A percentile compares a stretch with the other conserved stretches of the same genome.
Evolutionary conservation across 805 yeast genomes (phyloP).

Genomic region (Starmerella bombicola): DNA sequence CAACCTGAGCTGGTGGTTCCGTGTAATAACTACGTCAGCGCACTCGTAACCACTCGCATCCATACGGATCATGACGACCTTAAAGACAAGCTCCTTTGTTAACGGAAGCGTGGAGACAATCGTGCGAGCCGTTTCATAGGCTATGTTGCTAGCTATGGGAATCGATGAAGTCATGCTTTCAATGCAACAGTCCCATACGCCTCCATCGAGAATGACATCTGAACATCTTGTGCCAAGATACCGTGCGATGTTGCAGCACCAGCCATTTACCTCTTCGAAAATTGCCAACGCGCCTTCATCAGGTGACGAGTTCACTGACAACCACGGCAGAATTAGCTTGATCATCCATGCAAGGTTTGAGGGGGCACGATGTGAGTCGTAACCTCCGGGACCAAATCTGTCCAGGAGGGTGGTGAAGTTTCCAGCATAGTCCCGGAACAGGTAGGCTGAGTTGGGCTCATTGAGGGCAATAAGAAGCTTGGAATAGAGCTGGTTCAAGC

Average conservation of each 20-base stretch:
- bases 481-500: slow-evolving; percentile 5
- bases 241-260: slow-evolving; percentile 12
- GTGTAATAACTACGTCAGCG: slow-evolving; percentile 7
- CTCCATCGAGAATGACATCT: slow-evolving; percentile 8
- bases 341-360: slow-evolving; percentile 12
- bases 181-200: slow-evolving; percentile 21
- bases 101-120: slow-evolving; percentile 14
- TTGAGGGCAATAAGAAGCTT: slow-evolving; percentile 14
- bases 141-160: slow-evolving; percentile 4
- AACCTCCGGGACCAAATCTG: slow-evolving; percentile 14
- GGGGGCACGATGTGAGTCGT: slow-evolving; percentile 13
- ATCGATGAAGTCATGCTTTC: slow-evolving; percentile 15
- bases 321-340: slow-evolving; percentile 16
- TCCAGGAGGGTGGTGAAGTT: slow-evolving; percentile 13
- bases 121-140: slow-evolving; percentile 14
- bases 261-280: slow-evolving; percentile 15
- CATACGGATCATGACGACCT: slow-evolving; percentile 16
- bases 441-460: slow-evolving; percentile 15
- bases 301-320: slow-evolving; percentile 4
- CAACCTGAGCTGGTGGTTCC: slow-evolving; percentile 16
- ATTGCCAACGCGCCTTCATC: slow-evolving; percentile 1
- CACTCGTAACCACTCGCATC: slow-evolving; percentile 8
- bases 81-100: slow-evolving; percentile 13
- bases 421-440: slow-evolving; percentile 22
- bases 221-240: slow-evolving; percentile 2